Conservation (phyloP, 257 asterid genomes). For the Salvia miltiorrhiza region DNA sequence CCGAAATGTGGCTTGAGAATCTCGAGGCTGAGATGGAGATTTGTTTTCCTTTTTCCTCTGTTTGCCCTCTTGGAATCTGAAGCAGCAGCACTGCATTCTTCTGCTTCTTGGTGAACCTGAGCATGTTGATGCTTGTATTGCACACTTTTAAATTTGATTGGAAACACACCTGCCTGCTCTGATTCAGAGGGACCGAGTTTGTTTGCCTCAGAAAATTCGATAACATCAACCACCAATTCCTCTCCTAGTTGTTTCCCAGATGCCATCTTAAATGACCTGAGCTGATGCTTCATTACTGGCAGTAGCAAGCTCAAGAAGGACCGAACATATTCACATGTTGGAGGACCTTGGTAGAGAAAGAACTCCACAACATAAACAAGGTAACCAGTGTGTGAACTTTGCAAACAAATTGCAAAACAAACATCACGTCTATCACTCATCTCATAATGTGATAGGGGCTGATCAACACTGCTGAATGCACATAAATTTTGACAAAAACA, state of each 20-base stretch:
- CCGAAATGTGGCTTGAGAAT: slow-evolving; percentile 18
- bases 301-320: background rate
- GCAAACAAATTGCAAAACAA: slow-evolving; percentile 22
- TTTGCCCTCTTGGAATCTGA: background rate
- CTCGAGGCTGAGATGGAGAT: slow-evolving; percentile 4
- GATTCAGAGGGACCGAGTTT: no score
- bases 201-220: background rate
- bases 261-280: slow-evolving; percentile 10
- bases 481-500: background rate
- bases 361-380: background rate
- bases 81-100: background rate
- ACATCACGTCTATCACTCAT: background rate
- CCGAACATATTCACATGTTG: background rate
- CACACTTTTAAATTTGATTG: slow-evolving; percentile 7
- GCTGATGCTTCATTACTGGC: background rate
- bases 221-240: slow-evolving; percentile 11
- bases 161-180: background rate
- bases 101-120: background rate
- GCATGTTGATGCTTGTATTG: background rate
- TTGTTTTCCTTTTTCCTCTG: background rate
- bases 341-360: background rate
- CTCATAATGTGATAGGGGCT: background rate
- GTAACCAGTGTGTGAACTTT: slow-evolving; percentile 4
- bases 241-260: slow-evolving; percentile 5
- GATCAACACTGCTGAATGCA: slow-evolving; percentile 2